Evolutionary conservation across 2,329 filamentous ascomycete genomes (phyloP), one percentile per base, ranked within the genome.

Genomic region (Leptographium flavum): DNA sequence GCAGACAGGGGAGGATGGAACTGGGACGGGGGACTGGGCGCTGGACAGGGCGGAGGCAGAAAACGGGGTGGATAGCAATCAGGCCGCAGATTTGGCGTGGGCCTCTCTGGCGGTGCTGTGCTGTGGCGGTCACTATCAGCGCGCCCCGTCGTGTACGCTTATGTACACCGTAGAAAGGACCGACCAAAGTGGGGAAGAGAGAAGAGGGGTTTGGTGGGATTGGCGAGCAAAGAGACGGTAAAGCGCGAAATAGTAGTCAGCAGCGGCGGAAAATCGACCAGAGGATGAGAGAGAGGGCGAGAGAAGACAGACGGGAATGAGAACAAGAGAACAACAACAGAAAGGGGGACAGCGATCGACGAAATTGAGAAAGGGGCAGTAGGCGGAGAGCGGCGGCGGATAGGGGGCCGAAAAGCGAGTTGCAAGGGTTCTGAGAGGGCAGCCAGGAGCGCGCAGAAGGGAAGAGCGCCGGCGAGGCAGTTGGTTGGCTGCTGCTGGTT

Each of bases 1-100:
- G 33, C n/a, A 23, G 43, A 38, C 35, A 45, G 38, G 43, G 43
- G 42, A 42, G 44, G 39, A 40, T 40, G 38, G 39, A n/a, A n/a
- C n/a, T n/a, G n/a, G n/a, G n/a, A n/a, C n/a, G n/a, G n/a, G n/a
- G n/a, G n/a, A n/a, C n/a, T n/a, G n/a, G 44, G 30, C 36, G 22
- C 17, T 39, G 42, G 42, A 21, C 21, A 25, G 42, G 33, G 32
- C 10, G 43, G 35, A 33, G 43, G 43, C 27, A 45, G 43, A 39
- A 15, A 38, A 39, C 15, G 30, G 33, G 42, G 36, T 31, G 43
- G 36, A 35, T 35, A 43, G 32, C 32, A 36, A 37, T 33, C 36
- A 39, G 43, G 30, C 21, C 22, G 36, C 36, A 32, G 36, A 31
- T 45, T 31, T 39, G 43, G 36, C 35, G 35, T 39, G 11, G 43